Conservation (phyloP, 768 basidiomycete species). For the Collybiopsis confluens region DNA sequence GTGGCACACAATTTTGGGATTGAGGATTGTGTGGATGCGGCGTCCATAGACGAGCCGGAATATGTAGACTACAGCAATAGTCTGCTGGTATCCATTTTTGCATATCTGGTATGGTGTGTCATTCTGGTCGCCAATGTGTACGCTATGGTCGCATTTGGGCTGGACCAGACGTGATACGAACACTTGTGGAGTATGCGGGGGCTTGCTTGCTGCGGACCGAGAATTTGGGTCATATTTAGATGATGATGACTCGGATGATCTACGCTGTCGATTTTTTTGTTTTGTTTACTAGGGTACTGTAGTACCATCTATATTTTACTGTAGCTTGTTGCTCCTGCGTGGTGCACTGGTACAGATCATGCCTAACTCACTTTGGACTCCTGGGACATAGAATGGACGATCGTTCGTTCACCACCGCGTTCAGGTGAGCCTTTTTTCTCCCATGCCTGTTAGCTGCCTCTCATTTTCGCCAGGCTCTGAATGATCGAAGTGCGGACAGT, state of each 20-base stretch:
- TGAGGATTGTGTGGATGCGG: not conserved
- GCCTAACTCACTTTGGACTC: not conserved
- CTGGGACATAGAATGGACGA: too few species aligned
- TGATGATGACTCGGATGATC: too few species aligned
- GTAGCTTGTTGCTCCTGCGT: not conserved
- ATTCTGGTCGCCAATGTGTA: conserved; percentile 49
- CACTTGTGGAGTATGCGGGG: too few species aligned
- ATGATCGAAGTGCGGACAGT: too few species aligned
- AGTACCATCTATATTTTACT: not conserved
- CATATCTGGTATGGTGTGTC: conserved; percentile 44
- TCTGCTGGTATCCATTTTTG: conserved; percentile 29
- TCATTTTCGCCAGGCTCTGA: too few species aligned
- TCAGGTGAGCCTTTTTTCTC: too few species aligned
- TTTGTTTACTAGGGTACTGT: not conserved
- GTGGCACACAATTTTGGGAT: not conserved
- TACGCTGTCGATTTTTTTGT: too few species aligned
- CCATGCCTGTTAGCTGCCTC: too few species aligned
- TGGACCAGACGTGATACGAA: conserved; percentile 20
- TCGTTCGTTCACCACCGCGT: too few species aligned
- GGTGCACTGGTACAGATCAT: not conserved
- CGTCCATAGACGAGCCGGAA: conserved; percentile 12
- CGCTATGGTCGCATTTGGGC: conserved; percentile 42
- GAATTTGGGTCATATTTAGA: too few species aligned
- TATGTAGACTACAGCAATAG: conserved; percentile 38
- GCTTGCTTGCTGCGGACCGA: too few species aligned